Percentiles rank a stretch among this genome's conserved stretches.
Conservation (phyloP, 2,329 filamentous ascomycete species). For the Aplosporella prunicola region DNA sequence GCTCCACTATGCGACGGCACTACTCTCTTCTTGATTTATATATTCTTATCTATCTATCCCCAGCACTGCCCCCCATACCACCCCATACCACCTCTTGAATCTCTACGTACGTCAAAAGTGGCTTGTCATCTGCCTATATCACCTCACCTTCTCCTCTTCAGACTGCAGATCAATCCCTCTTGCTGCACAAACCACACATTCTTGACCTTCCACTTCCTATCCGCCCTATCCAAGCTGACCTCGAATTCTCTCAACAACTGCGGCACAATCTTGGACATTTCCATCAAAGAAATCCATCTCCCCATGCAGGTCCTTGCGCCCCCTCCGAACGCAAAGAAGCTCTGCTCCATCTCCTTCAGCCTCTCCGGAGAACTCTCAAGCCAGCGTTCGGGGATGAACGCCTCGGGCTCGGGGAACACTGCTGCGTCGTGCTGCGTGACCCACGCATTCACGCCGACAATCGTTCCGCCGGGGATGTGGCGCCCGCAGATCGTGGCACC, state of each 20-base stretch:
- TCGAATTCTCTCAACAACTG: constrained; percentile 14
- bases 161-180: background rate
- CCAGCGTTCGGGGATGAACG: constrained; percentile 13
- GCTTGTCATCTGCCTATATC: no score
- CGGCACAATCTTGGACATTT: constrained; percentile 13
- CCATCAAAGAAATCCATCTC: constrained; percentile 12
- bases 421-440: constrained; percentile 12
- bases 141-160: constrained; percentile 7
- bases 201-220: constrained; percentile 5
- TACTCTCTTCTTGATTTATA: no score
- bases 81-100: no score
- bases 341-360: constrained; percentile 3
- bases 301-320: constrained; percentile 14
- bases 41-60: no score
- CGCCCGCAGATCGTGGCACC: constrained; percentile 20
- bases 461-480: constrained; percentile 17
- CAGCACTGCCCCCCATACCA: no score
- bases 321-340: constrained; percentile 12
- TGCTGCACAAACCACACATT: constrained; percentile 11
- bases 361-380: constrained; percentile 3
- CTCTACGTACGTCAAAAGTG: no score
- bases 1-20: no score
- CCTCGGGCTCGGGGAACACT: constrained; percentile 7
- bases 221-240: constrained; percentile 7
- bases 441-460: constrained; percentile 26